phyloP scores from a whole-genome alignment of 1,284 basidiomycete genomes.

The Quambalaria eucalypti region DNA sequence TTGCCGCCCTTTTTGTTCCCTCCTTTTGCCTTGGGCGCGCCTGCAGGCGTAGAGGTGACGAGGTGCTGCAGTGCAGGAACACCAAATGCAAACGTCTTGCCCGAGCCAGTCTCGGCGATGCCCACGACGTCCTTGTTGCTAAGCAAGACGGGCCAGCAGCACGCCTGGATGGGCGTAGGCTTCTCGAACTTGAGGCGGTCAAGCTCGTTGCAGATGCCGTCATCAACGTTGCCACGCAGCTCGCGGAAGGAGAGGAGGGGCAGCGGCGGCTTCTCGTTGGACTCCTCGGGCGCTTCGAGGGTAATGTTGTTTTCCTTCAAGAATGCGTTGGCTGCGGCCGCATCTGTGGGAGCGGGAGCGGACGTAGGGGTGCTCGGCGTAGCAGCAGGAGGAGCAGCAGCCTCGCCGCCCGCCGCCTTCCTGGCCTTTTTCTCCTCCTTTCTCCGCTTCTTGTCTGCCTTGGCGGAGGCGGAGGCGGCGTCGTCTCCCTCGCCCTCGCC shows the following conservation, averaged over 20 bases:
- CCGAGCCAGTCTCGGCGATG: constrained; percentile 87
- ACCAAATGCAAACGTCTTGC: constrained; percentile 94
- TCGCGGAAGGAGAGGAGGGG: constrained; percentile 66
- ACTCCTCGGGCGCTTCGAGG: constrained; percentile 48
- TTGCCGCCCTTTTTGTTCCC: constrained; percentile 22
- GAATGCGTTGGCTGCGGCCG: constrained; percentile 33
- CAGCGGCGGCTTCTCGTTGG: constrained; percentile 50
- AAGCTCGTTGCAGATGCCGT: constrained; percentile 55
- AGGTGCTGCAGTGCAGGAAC: constrained; percentile 73
- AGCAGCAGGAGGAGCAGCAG: constrained; percentile 1
- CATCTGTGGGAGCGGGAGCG: constrained; percentile 48
- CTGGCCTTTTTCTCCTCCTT: constrained; percentile 15
- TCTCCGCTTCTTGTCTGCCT: constrained; percentile 26
- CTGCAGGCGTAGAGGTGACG: constrained; percentile 45
- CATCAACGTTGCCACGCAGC: constrained; percentile 59
- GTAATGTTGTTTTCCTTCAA: constrained; percentile 41
- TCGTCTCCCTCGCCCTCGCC: constrained; percentile 11
- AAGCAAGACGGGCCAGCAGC: constrained; percentile 84
- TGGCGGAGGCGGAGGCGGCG: not conserved
- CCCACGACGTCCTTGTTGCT: constrained; percentile 80
- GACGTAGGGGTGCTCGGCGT: constrained; percentile 19
- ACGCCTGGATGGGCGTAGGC: constrained; percentile 92
- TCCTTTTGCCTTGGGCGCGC: constrained; percentile 4
- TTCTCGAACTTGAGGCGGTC: constrained; percentile 64
- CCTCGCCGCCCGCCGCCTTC: not conserved